Evolutionary conservation across 306 rosid genomes (phyloP).

Genomic region (Malus orientalis): DNA sequence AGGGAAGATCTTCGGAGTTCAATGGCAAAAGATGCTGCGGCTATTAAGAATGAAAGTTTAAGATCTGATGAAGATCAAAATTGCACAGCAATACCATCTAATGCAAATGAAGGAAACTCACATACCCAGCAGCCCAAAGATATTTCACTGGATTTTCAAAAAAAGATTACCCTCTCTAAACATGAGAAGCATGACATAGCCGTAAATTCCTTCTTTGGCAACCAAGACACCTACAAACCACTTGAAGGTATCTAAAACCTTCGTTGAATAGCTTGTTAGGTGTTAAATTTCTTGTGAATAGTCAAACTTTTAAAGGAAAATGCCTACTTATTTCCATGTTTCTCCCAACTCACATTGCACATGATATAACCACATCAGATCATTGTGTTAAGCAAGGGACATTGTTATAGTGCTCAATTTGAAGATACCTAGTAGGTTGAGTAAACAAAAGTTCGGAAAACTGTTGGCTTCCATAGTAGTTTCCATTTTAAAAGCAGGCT

Average conservation of each 20-base stretch:
- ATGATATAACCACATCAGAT: not conserved
- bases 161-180: slow-evolving; percentile 66
- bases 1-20: slow-evolving; percentile 81
- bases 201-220: slow-evolving; percentile 31
- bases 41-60: slow-evolving; percentile 75
- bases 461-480: not conserved
- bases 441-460: not conserved
- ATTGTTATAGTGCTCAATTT: not conserved
- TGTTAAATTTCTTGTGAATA: too few species aligned
- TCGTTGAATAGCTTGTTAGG: not conserved
- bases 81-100: slow-evolving; percentile 14
- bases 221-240: slow-evolving; percentile 46
- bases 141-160: slow-evolving; percentile 76
- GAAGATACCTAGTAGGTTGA: not conserved
- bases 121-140: slow-evolving; percentile 24
- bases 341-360: not conserved
- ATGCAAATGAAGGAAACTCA: slow-evolving; percentile 28
- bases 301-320: not conserved
- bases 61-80: slow-evolving; percentile 39
- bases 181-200: slow-evolving; percentile 43
- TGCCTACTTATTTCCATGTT: not conserved
- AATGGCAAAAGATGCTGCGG: slow-evolving; percentile 74
- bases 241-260: slow-evolving; percentile 49
- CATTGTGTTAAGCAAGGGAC: not conserved
- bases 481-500: not conserved